These are phyloP conservation scores for Pugionium dolabratum DNA, from an alignment of 345 rosid genomes.

Conservation along the genomic window DNA sequence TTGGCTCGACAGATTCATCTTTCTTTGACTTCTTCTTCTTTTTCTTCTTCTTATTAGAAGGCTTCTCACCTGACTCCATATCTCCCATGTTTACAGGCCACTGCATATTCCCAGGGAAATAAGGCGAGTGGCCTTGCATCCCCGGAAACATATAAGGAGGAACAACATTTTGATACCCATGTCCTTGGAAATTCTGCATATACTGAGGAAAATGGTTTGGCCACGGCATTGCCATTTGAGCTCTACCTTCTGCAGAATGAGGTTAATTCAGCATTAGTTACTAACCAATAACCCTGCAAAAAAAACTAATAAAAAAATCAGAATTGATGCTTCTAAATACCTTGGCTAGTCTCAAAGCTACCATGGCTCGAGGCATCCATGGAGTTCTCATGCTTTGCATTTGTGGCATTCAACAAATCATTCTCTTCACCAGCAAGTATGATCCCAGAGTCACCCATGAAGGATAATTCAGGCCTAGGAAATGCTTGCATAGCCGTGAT, in stretches of 20 bases:
- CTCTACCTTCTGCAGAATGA: constrained; percentile 30
- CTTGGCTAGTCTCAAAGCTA: constrained; percentile 61
- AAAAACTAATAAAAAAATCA: constrained; percentile 11
- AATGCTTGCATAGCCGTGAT: constrained; percentile 88
- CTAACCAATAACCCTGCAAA: neutral
- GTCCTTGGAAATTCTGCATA: constrained; percentile 83
- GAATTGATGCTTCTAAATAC: constrained; percentile 37
- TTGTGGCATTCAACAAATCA: constrained; percentile 44
- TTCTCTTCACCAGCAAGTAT: constrained; percentile 74
- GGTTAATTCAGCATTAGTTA: neutral
- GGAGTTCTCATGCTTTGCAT: constrained; percentile 46
- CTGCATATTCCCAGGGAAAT: constrained; percentile 69
- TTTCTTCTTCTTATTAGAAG: constrained; percentile 54
- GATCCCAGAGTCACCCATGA: constrained; percentile 77
- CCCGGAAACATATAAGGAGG: constrained; percentile 76
- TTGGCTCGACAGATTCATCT: constrained; percentile 55
- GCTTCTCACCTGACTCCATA: constrained; percentile 57
- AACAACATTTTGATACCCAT: constrained; percentile 52
- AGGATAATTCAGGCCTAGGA: constrained; percentile 71
- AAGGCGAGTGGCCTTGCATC: constrained; percentile 69
- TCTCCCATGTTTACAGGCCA: constrained; percentile 79
- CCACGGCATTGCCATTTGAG: constrained; percentile 71
- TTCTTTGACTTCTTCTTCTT: constrained; percentile 47
- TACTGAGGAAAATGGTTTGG: constrained; percentile 71
- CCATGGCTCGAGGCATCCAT: constrained; percentile 56